Base-by-base conservation (phyloP, 2,329 filamentous ascomycete genomes). In the Chaetomium globosum region DNA sequence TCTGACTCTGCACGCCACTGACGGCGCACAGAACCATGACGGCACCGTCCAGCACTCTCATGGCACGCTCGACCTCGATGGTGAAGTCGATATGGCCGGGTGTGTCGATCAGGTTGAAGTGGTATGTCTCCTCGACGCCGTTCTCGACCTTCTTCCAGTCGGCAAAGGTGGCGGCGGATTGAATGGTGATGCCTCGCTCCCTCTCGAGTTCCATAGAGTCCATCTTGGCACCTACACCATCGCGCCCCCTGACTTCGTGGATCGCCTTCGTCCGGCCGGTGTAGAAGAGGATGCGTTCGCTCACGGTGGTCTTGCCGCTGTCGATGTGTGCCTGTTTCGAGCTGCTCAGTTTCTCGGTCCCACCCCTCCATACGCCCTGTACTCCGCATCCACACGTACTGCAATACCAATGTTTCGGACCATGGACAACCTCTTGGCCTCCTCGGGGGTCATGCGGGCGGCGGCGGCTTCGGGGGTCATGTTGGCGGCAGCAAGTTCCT, bases 51-150 rank as follows among this genome's bases (percentile, higher is more conserved):
- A 99, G 85, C 66, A 99, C 95, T 77, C 95, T 87, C 76, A 99
- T 81, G 65, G 95, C 95, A 77, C 95, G 87, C 82, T 99, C 95
- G 55, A 99, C 95, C 80, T 99, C 95, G 70, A 99, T 98, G 16
- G 95, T 99, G 76, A 99, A 99, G 78, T 99, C 95, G 75, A 99
- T 98, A 80, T 99, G 95, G 52, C 95, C 95, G 3, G 95, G 95
- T 0, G 95, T 99, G 78, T 99, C 95, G 75, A 99, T 99, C 83
- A 99, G 83, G 80, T 99, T 99, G 83, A 99, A 88, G 78, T 99
- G 94, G 80, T 96, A 99, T 72, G 89, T 92, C 78, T 96, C 88
- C 60, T 97, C 92, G 75, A 91, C 86, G 71, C 90, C 91, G 69
- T 94, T 81, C 73, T 73, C 70, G 28, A 92, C 89, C 78, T 87